Base-by-base conservation (phyloP, 306 rosid genomes). In the Medicago lupulina region DNA sequence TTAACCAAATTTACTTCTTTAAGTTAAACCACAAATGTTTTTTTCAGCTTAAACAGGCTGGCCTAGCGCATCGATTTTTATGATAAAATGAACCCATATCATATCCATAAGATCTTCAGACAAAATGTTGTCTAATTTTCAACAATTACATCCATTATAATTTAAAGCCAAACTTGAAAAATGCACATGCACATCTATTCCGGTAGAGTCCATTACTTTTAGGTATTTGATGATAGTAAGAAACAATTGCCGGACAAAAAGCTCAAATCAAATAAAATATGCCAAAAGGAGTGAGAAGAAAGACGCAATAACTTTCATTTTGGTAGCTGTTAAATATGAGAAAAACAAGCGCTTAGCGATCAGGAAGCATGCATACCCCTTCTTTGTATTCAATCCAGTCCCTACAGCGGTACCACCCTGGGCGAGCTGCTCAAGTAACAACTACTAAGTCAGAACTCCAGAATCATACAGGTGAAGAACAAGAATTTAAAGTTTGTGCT, bases 381-480 rank as follows among this genome's bases (percentile, higher is more conserved):
- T 96, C 90, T 90, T 92, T 81, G 99, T 96, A 86, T 96, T 96
- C 84, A 96, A 83, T 87, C 99, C 98, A 71, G 99, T 96, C 81
- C 99, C 99, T 28, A 96, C 99, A 85, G 99, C 99, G 44, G 99
- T 92, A 79, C 99, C 99, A 74, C 99, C 99, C 81, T 96, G 99
- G 58, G 98, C 99, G 68, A 96, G 97, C 99, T 92, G 93, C 80
- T 70, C 91, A 84, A 76, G 73, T 40, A 67, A 83, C 46, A 83
- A 60, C 36, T 46, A 67, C 70, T 80, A 18, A 76, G 74, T 87
- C 80, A 87, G 79, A 79, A 71, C 39, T 25, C 58, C 2, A 57
- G 49, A 78, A 69, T 34, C 44, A 28, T 58, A 19, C 25, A 38
- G 74, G 70, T 19, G 15, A 55, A 54, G 12, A 67, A 78, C 75